Evolutionary conservation across 768 basidiomycete genomes (phyloP), one percentile per base, ranked within the genome.

Genomic region (Mycena metata): DNA sequence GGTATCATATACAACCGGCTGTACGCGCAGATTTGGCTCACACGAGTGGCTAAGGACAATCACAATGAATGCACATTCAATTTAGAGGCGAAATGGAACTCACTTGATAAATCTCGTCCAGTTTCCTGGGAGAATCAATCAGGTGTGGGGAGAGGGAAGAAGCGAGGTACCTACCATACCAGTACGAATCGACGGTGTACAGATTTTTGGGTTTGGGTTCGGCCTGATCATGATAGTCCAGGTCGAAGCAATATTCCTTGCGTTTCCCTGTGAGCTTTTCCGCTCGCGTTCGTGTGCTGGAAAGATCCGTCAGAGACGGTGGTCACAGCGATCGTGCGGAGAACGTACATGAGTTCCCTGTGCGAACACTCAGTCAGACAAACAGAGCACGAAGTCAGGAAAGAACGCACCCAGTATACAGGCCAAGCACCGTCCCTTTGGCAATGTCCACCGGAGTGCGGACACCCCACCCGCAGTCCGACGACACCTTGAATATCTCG

Each of bases 41-140:
- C 91, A 92, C 0, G 90, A 91, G 73, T 93, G 91, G 71, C 91
- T 92, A 71, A 3, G 41, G 50, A 24, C 7, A 36, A n/a, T 19
- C 11, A 41, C 43, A 16, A 35, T 73, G 42, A 67, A 24, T 17
- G 50, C 30, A 50, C 50, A 13, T 62, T 39, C 13, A 5, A 16
- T 35, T 36, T 41, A 41, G 64, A 11, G 26, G 21, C 33, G n/a
- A 23, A n/a, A 17, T 30, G 45, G 39, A 16, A 43, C 45, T 30
- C 13, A 76, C 89, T 66, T 93, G 36, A 92, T 80, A 68, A 92
- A 93, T 5, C 91, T 84, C 10, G 90, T 90, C 91, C 91, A 93
- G 71, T 92, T 93, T 9, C 91, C 91, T 91, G 68, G 35, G 17
- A 60, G 26, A 26, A 55, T 49, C 71, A 60, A 74, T 49, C 62